Percentiles rank a stretch among this genome's conserved stretches.
Evolutionary conservation across 768 basidiomycete genomes (phyloP).

Genomic region (Tubosaeta sp.): DNA sequence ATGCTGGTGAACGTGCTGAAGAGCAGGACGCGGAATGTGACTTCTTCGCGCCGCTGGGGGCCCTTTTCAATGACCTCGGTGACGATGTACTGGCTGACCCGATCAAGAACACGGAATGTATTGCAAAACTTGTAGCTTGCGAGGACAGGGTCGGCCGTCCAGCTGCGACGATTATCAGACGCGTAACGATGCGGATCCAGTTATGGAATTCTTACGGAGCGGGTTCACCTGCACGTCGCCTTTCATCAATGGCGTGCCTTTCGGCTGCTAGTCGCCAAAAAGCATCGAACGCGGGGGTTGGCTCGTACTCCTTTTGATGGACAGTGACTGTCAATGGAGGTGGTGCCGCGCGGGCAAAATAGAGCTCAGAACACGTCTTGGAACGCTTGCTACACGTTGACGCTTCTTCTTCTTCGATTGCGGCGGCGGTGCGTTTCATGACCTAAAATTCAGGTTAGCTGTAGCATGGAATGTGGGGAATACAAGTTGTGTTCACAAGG

Average conservation of each 20-base stretch:
- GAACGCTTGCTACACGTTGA: conserved; percentile 22
- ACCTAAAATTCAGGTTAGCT: background rate
- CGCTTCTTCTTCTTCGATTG: conserved; percentile 6
- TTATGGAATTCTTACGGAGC: conserved; percentile 45
- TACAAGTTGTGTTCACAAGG: conserved; percentile 1
- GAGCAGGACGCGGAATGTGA: conserved; percentile 67
- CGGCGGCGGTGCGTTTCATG: conserved; percentile 21
- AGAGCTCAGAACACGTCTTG: conserved; percentile 17
- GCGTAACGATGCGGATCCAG: background rate
- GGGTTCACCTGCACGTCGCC: conserved; percentile 44
- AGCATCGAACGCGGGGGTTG: conserved; percentile 55
- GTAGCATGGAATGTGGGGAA: background rate
- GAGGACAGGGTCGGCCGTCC: conserved; percentile 65
- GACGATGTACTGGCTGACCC: conserved; percentile 64
- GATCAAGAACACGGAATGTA: conserved; percentile 70
- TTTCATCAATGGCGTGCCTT: conserved; percentile 53
- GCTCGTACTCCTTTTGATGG: conserved; percentile 35
- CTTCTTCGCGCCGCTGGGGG: conserved; percentile 52
- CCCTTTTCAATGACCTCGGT: conserved; percentile 67
- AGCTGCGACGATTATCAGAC: conserved; percentile 38
- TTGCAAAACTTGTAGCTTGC: conserved; percentile 62
- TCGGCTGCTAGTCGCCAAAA: conserved; percentile 59
- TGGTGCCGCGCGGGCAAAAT: conserved; percentile 6
- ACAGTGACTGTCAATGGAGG: conserved; percentile 33
- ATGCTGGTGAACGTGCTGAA: conserved; percentile 72